Percentiles rank a stretch among this genome's conserved stretches.
Evolutionary conservation across 2,329 filamentous ascomycete species (phyloP).

Genomic region (Rugonectria rugulosa): DNA sequence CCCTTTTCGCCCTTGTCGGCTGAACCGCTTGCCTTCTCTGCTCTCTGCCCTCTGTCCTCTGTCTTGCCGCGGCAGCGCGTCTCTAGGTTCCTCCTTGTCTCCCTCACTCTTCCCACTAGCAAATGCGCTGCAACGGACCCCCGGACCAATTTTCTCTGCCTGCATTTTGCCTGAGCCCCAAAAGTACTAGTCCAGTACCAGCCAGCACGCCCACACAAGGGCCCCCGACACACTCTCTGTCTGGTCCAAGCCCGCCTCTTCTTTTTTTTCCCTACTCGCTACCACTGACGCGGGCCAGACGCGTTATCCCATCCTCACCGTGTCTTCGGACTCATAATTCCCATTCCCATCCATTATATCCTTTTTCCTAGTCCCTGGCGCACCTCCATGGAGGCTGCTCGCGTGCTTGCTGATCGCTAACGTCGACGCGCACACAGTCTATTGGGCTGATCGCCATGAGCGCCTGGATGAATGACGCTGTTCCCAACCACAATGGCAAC

Average conservation of each 20-base stretch:
- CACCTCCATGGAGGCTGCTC: slow-evolving; percentile 51
- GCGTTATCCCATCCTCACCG: slow-evolving; percentile 53
- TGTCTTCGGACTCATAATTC: slow-evolving; percentile 47
- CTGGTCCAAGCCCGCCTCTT: slow-evolving; percentile 26
- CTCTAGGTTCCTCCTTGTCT: slow-evolving; percentile 19
- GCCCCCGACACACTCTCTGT: slow-evolving; percentile 32
- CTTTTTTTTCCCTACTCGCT: slow-evolving; percentile 47
- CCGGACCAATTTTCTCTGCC: too few relatives aligned
- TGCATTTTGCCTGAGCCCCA: slow-evolving; percentile 17
- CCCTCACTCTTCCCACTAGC: neutral
- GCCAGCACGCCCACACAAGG: slow-evolving; percentile 19
- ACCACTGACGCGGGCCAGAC: slow-evolving; percentile 53
- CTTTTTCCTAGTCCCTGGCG: slow-evolving; percentile 39
- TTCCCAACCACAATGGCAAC: slow-evolving; percentile 75
- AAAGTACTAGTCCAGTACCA: slow-evolving; percentile 12
- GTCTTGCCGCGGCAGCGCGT: slow-evolving; percentile 33
- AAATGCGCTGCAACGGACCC: slow-evolving; percentile 7
- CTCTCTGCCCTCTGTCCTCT: too few relatives aligned
- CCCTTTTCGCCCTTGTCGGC: slow-evolving; percentile 25
- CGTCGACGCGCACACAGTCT: slow-evolving; percentile 51
- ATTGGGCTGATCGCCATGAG: slow-evolving; percentile 67
- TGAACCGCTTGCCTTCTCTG: neutral
- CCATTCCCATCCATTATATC: slow-evolving; percentile 51
- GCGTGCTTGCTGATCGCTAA: slow-evolving; percentile 54
- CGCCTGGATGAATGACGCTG: slow-evolving; percentile 76